Conservation (phyloP, 2,329 filamentous ascomycete genomes). For the Phaeosphaeria sp. region DNA sequence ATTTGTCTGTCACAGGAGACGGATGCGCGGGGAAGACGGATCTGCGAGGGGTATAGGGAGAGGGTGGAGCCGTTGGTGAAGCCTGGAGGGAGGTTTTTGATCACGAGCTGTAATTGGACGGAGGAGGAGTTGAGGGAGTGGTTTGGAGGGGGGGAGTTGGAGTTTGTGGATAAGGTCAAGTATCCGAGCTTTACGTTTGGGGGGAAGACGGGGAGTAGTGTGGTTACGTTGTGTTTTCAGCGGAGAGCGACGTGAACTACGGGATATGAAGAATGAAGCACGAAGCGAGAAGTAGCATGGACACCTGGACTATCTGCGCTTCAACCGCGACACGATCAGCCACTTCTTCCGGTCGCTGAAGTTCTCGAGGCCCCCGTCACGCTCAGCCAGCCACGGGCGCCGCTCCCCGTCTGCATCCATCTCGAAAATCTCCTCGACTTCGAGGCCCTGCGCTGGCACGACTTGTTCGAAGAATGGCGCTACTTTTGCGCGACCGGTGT, state of each 20-base stretch:
- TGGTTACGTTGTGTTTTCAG: slow-evolving; percentile 84
- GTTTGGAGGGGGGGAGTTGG: slow-evolving; percentile 70
- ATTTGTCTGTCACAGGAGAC: slow-evolving; percentile 74
- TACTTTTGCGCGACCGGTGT: slow-evolving; percentile 72
- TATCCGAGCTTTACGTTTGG: slow-evolving; percentile 92
- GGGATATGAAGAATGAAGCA: too few relatives aligned
- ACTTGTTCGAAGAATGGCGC: slow-evolving; percentile 68
- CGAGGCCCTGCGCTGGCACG: slow-evolving; percentile 58
- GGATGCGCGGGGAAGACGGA: slow-evolving; percentile 61
- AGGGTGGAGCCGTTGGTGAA: slow-evolving; percentile 74
- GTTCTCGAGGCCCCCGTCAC: slow-evolving; percentile 68
- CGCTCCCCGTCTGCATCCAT: slow-evolving; percentile 70
- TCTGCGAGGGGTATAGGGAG: slow-evolving; percentile 77
- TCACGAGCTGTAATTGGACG: slow-evolving; percentile 99
- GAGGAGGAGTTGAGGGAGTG: slow-evolving; percentile 82
- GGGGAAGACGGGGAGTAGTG: slow-evolving; percentile 84
- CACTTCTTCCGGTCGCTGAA: slow-evolving; percentile 70
- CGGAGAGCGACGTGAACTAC: slow-evolving; percentile 11
- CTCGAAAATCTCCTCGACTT: slow-evolving; percentile 72
- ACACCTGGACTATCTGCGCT: slow-evolving; percentile 21
- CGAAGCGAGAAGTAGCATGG: too few relatives aligned
- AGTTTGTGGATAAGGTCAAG: slow-evolving; percentile 71
- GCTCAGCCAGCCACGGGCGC: slow-evolving; percentile 63
- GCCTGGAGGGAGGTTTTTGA: slow-evolving; percentile 74
- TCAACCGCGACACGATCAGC: slow-evolving; percentile 64